Conservation (phyloP, 2,329 filamentous ascomycete species). For the Exutisphaerella laricina region DNA sequence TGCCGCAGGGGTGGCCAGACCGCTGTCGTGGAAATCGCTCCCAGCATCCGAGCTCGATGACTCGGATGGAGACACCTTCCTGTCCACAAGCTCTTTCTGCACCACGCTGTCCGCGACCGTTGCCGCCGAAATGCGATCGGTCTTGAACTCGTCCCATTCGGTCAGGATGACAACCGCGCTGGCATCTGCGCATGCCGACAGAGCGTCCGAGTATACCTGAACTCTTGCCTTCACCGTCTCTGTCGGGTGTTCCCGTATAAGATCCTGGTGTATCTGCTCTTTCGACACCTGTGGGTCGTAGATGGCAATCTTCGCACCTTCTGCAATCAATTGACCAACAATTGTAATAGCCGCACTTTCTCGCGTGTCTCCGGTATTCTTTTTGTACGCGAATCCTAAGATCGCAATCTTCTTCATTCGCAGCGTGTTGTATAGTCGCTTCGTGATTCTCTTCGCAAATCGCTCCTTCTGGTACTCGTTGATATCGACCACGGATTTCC, state of each 20-base stretch:
- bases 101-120: neutral
- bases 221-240: slow-evolving; percentile 28
- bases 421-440: slow-evolving; percentile 62
- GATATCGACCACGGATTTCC: slow-evolving; percentile 67
- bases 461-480: slow-evolving; percentile 69
- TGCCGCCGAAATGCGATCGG: slow-evolving; percentile 19
- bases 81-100: slow-evolving; percentile 1
- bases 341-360: slow-evolving; percentile 65
- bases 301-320: slow-evolving; percentile 58
- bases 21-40: slow-evolving; percentile 19
- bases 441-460: slow-evolving; percentile 61
- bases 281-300: slow-evolving; percentile 54
- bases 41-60: slow-evolving; percentile 15
- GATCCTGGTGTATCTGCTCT: slow-evolving; percentile 32
- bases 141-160: slow-evolving; percentile 36
- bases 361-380: slow-evolving; percentile 68
- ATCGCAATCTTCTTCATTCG: slow-evolving; percentile 64
- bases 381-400: slow-evolving; percentile 74
- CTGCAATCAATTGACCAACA: slow-evolving; percentile 59
- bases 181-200: slow-evolving; percentile 32
- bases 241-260: slow-evolving; percentile 22
- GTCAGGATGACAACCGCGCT: slow-evolving; percentile 33
- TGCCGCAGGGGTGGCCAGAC: slow-evolving; percentile 15
- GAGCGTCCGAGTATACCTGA: slow-evolving; percentile 28
- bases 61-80: slow-evolving; percentile 4